Evolutionary conservation across 176 grass and related monocot genomes (phyloP).

Genomic region (Aegilops bicornis): DNA sequence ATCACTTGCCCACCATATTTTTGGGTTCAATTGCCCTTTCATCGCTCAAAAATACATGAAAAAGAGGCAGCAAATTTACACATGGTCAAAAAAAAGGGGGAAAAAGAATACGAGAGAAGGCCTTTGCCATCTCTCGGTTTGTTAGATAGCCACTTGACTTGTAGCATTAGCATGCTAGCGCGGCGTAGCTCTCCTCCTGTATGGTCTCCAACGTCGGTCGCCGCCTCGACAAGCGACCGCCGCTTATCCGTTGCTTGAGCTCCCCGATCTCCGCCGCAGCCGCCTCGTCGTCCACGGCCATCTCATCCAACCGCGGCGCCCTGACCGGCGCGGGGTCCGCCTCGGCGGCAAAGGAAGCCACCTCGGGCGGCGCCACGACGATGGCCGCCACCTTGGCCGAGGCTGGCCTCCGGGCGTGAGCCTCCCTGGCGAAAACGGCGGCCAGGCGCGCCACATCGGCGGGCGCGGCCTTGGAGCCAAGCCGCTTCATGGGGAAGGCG

Average conservation of each 20-base stretch:
- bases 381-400: conserved; percentile 50
- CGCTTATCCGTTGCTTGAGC: conserved; percentile 71
- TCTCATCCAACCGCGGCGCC: conserved; percentile 47
- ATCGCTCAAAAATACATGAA: conserved; percentile 37
- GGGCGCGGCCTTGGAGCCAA: conserved; percentile 39
- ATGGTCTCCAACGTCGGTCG: conserved; percentile 81
- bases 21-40: conserved; percentile 28
- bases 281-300: conserved; percentile 45
- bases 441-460: conserved; percentile 56
- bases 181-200: conserved; percentile 58
- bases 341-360: neutral
- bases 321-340: neutral
- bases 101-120: conserved; percentile 1
- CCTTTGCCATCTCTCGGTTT: conserved; percentile 30
- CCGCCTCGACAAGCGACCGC: conserved; percentile 53
- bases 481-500: conserved; percentile 82
- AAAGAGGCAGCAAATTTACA: conserved; percentile 38
- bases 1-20: neutral
- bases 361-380: conserved; percentile 24
- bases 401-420: conserved; percentile 18
- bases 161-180: conserved; percentile 17
- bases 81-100: neutral
- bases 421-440: conserved; percentile 47
- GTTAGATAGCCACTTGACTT: neutral
- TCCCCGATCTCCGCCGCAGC: conserved; percentile 56